Percentiles rank a stretch among this genome's conserved stretches.
These are phyloP conservation scores for Backusella australiensis DNA, from an alignment of 192 early-diverging fungal genomes.

Conservation along the genomic window DNA sequence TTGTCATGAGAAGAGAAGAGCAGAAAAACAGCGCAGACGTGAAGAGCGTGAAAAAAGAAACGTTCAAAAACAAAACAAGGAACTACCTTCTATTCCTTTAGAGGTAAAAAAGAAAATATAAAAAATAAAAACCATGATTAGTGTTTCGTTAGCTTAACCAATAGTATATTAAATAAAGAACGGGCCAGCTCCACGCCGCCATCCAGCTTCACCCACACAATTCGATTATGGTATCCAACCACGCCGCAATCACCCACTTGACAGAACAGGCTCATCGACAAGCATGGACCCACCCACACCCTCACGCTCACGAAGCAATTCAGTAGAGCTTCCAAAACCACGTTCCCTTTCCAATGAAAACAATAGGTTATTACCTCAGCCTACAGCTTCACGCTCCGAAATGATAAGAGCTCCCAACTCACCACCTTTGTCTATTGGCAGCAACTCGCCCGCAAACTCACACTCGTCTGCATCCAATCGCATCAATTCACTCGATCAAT, in stretches of 20 bases:
- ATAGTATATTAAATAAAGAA: constrained; percentile 1
- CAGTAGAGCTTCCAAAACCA: not conserved
- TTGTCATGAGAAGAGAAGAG: constrained; percentile 68
- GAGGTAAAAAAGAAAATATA: not conserved
- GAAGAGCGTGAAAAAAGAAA: constrained; percentile 33
- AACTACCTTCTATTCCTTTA: constrained; percentile 5
- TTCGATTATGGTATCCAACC: not conserved
- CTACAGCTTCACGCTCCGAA: not conserved
- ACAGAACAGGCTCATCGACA: not conserved
- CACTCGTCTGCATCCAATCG: not conserved
- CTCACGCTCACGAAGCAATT: constrained; percentile 16
- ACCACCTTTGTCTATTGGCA: not conserved
- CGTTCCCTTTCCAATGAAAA: not conserved
- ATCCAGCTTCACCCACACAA: not conserved
- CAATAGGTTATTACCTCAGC: not conserved
- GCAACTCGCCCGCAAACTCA: not conserved
- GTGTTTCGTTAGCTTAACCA: not conserved
- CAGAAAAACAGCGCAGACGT: constrained; percentile 58
- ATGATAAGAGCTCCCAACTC: not conserved
- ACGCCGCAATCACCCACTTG: constrained; percentile 7
- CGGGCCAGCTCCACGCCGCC: not conserved
- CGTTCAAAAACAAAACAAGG: constrained; percentile 10
- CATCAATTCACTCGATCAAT: constrained; percentile 1
- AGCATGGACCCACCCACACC: not conserved
- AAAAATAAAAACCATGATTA: not conserved